Evolutionary conservation across 78 protist species (phyloP), one percentile per base, ranked within the genome.

Genomic region (Emiliania huxleyi): DNA sequence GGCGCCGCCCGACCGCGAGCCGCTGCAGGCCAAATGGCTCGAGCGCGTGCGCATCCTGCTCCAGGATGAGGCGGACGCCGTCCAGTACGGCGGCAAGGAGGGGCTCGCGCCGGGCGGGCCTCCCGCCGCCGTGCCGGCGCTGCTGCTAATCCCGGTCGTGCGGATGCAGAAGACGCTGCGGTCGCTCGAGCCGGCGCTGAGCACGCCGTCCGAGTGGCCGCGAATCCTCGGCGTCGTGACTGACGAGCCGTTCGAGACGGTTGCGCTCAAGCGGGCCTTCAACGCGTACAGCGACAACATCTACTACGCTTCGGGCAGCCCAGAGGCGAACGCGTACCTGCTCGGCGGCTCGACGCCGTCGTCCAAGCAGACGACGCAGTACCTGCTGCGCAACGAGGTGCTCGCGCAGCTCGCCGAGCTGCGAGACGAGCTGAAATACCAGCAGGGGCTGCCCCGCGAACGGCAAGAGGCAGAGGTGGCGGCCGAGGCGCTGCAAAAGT

Each of bases 341-440:
- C 83, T 73, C 33, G 83, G 83, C 83, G 83, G 83, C 22, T 18
- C 83, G 44, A 73, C 83, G 43, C 83, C 83, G 19, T 73, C 83
- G 1, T 18, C 83, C 18, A 23, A 15, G 83, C 83, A 73, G 18
- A 73, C 83, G 42, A 73, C 2, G 1, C 83, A 73, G 43, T 73
- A 73, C 83, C 19, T 73, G 37, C 83, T 73, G 1, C 83, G 83
- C 37, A 73, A 73, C 19, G 83, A 73, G 42, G 42, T 35, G 18
- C 5, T 73, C 43, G n/a, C 8, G 83, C 83, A 73, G 83, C 18
- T 73, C 19, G 37, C 33, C 37, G 83, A 73, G 43, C 37, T 73
- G 19, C 12, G 2, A 1, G 83, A 73, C 19, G 83, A 73, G 83
- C 37, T 73, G 33, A 4, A 35, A 15, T 73, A 73, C 18, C 83